Conservation (phyloP, 108 stramenopile genomes). For the Mediolabrus comicus region DNA sequence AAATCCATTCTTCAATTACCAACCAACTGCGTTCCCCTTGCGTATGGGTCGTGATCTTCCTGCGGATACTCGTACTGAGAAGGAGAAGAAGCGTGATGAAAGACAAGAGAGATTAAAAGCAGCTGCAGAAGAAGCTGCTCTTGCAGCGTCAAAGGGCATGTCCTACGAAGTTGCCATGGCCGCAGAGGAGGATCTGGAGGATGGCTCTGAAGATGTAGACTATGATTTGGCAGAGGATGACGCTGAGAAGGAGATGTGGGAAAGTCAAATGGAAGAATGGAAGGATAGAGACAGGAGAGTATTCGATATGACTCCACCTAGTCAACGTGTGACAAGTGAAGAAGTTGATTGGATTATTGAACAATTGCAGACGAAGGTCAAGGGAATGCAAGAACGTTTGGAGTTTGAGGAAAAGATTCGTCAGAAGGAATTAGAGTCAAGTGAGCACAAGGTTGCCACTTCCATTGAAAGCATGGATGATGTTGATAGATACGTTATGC, state of each 20-base stretch:
- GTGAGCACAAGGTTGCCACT: neutral
- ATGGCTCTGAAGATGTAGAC: constrained; percentile 49
- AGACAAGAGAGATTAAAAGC: constrained; percentile 70
- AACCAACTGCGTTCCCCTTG: constrained; percentile 63
- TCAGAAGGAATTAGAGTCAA: constrained; percentile 25
- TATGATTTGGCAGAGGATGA: constrained; percentile 64
- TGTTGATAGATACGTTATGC: constrained; percentile 39
- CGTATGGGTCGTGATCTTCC: constrained; percentile 65
- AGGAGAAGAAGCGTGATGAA: constrained; percentile 83
- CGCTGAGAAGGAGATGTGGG: constrained; percentile 78
- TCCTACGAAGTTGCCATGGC: constrained; percentile 49
- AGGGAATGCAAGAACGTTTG: constrained; percentile 75
- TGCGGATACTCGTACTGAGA: constrained; percentile 71
- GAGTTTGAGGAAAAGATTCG: constrained; percentile 75
- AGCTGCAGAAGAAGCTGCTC: constrained; percentile 61
- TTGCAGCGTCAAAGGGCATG: constrained; percentile 38
- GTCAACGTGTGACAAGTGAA: constrained; percentile 45
- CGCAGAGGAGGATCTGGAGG: constrained; percentile 49
- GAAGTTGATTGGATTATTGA: constrained; percentile 79
- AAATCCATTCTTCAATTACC: constrained; percentile 58
- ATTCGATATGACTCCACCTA: constrained; percentile 43
- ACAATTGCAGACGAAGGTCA: constrained; percentile 54
- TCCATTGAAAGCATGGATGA: constrained; percentile 38
- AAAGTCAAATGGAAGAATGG: constrained; percentile 54
- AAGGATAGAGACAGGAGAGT: constrained; percentile 33